These are phyloP conservation scores for Liquidambar formosana DNA, from an alignment of 164 flowering plant genomes.

Conservation along the genomic window DNA sequence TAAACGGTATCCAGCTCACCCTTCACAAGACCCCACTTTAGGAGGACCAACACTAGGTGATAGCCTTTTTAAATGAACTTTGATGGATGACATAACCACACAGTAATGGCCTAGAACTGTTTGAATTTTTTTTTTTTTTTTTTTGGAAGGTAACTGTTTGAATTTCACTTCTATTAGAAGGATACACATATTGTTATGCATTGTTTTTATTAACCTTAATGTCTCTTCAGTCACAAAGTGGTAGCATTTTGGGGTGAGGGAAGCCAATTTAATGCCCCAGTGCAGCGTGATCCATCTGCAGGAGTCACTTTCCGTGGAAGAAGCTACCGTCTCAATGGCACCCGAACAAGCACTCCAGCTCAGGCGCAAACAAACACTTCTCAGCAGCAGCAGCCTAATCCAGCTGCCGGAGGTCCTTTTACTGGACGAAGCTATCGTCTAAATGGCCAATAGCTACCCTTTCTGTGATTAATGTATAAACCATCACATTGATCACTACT, in stretches of 20 bases:
- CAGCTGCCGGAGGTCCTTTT: conserved; percentile 36
- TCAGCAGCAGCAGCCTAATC: conserved; percentile 19
- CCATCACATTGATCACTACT: too few relatives aligned
- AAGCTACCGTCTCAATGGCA: conserved; percentile 22
- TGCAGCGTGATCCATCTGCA: conserved; percentile 32
- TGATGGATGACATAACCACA: too few relatives aligned
- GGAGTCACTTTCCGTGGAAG: conserved; percentile 34
- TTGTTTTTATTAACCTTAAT: neutral
- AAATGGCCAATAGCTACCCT: neutral
- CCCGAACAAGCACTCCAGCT: conserved; percentile 5
- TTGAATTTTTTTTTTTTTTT: too few relatives aligned
- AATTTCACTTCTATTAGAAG: too few relatives aligned
- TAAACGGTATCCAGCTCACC: too few relatives aligned
- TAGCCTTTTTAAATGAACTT: too few relatives aligned
- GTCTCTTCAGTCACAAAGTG: conserved; percentile 42
- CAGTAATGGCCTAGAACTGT: too few relatives aligned
- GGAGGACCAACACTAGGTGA: too few relatives aligned
- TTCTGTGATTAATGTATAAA: too few relatives aligned
- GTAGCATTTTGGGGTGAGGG: conserved; percentile 52
- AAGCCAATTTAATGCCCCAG: conserved; percentile 41
- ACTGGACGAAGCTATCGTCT: conserved; percentile 51
- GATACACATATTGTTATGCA: too few relatives aligned
- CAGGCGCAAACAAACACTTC: neutral
- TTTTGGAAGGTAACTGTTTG: too few relatives aligned
- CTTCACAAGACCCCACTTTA: too few relatives aligned